Base-by-base conservation (phyloP, 192 early-diverging fungal species). In the Podila horticola region DNA sequence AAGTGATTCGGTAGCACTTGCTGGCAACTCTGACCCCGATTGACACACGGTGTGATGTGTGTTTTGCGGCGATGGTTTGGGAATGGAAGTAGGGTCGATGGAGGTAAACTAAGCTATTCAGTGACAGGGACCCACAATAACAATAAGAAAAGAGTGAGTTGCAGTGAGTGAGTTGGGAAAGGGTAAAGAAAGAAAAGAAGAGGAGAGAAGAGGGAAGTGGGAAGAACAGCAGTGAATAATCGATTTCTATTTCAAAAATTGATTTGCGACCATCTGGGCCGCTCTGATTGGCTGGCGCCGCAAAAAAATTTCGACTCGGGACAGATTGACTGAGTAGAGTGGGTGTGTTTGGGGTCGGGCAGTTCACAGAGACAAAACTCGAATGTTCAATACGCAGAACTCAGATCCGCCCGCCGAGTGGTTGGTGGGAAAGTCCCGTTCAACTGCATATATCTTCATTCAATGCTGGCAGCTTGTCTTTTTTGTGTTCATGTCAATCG, bases 121-220 rank as follows among this genome's bases (percentile, higher is more conserved):
- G 22, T 55, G 13, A 45, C 41, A 45, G 41, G 41, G 41, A 45
- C 41, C 41, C n/a, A 55, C n/a, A 55, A 26, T n/a, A 61, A 15
- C n/a, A n/a, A n/a, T n/a, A n/a, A n/a, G n/a, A 30, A n/a, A 55
- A 55, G 30, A 31, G 17, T 31, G 59, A 30, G 11, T 30, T 6
- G 50, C 17, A 38, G 48, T 38, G 64, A 73, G 62, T 65, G 63
- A 65, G 63, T n/a, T 34, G 57, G 65, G 29, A 33, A 30, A n/a
- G 51, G 58, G 55, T 34, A 22, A 30, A 45, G 50, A 48, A 58
- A 57, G 29, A 29, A 52, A 49, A 61, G 34, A 36, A 62, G 26
- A 59, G 34, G 36, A 51, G 69, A 28, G 58, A 20, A 17, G 59
- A 59, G 31, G 19, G 67, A 28, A 67, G 28, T 64, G 67, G 58